A percentile compares a stretch with the other conserved stretches of the same genome.
Evolutionary conservation across 2,329 filamentous ascomycete genomes (phyloP).

Genomic region (Nigrograna mackinnonii): DNA sequence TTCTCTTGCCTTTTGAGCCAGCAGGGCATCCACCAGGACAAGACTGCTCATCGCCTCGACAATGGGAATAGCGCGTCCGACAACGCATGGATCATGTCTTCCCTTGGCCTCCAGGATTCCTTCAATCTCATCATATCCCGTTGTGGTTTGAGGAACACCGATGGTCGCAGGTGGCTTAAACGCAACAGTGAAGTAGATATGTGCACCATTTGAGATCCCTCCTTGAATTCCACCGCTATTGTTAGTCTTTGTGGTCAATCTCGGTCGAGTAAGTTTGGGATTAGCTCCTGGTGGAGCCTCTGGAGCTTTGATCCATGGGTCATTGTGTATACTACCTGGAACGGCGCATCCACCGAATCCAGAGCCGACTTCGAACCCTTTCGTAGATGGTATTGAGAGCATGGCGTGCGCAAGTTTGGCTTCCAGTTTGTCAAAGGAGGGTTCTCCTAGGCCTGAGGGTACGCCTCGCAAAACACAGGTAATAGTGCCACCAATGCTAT

Average conservation of each 20-base stretch:
- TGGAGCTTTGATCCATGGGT: conserved; percentile 72
- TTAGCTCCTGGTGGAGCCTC: conserved; percentile 49
- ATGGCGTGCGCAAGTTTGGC: conserved; percentile 91
- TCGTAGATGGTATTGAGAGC: conserved; percentile 91
- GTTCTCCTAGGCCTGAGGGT: conserved; percentile 87
- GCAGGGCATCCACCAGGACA: conserved; percentile 82
- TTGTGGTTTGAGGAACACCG: conserved; percentile 82
- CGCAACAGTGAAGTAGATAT: conserved; percentile 90
- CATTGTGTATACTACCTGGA: conserved; percentile 89
- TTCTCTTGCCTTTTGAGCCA: conserved; percentile 73
- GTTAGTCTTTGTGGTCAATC: conserved; percentile 86
- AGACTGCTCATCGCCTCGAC: conserved; percentile 91
- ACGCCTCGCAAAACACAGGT: conserved; percentile 90
- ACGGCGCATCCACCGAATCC: conserved; percentile 90
- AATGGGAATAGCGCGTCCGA: conserved; percentile 83
- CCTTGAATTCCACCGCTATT: conserved; percentile 95
- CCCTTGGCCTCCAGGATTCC: conserved; percentile 89
- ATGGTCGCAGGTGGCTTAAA: too few species aligned
- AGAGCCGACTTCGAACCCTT: conserved; percentile 93
- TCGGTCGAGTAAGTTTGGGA: too few species aligned
- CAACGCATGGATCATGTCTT: conserved; percentile 90
- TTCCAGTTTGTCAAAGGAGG: conserved; percentile 95
- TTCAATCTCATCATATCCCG: conserved; percentile 74
- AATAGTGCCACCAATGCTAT: conserved; percentile 93
- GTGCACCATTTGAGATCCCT: conserved; percentile 90